A percentile compares a stretch with the other conserved stretches of the same genome.
Evolutionary conservation across 257 asterid species (phyloP).

Genomic region (Salvia rosmarinus): DNA sequence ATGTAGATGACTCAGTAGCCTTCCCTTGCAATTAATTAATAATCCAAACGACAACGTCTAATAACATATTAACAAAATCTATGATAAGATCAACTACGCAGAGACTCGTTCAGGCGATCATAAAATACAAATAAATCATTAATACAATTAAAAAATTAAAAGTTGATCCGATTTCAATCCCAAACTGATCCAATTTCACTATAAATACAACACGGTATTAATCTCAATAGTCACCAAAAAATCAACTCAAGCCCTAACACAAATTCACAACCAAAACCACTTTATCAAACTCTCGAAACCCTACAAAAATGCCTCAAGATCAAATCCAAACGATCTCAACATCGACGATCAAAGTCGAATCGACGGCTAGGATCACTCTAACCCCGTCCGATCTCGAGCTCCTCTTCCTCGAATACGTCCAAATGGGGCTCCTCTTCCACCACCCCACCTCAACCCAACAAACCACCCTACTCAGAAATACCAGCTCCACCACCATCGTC

Average conservation of each 20-base stretch:
- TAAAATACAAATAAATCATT: neutral
- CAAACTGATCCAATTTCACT: neutral
- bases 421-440: slow-evolving; percentile 43
- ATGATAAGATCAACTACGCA: slow-evolving; percentile 1
- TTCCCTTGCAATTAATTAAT: neutral
- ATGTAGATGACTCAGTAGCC: neutral
- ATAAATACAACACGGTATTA: slow-evolving; percentile 15
- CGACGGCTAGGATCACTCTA: slow-evolving; percentile 28
- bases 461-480: slow-evolving; percentile 6
- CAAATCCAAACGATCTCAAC: slow-evolving; percentile 23
- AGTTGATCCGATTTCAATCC: neutral
- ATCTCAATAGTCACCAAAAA: no score
- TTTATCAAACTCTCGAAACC: neutral
- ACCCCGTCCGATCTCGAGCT: slow-evolving; percentile 46
- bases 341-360: slow-evolving; percentile 22
- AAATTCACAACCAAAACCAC: neutral
- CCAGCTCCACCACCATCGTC: neutral
- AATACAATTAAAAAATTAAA: neutral
- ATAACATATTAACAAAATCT: neutral
- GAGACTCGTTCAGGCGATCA: neutral
- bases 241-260: neutral
- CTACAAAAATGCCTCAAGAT: slow-evolving; percentile 13
- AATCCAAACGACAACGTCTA: no score
- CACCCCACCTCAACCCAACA: slow-evolving; percentile 29
- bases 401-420: slow-evolving; percentile 39